Conservation (phyloP, 164 flowering plant genomes). For the Magnolia changhungtana region DNA sequence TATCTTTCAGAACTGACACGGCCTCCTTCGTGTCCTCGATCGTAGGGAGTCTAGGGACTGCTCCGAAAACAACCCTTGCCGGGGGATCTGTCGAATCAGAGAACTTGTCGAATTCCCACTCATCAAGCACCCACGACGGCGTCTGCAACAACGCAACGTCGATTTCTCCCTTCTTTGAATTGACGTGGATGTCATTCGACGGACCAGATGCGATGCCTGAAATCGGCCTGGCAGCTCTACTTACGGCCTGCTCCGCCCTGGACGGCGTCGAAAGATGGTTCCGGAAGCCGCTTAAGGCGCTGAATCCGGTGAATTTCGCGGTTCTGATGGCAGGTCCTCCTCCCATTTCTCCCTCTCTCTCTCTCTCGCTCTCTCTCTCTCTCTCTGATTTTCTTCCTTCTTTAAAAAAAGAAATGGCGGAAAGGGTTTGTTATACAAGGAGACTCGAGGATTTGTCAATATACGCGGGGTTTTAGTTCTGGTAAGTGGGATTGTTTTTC, state of each 20-base stretch:
- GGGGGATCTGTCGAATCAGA: conserved; percentile 21
- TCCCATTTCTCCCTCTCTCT: conserved; percentile 1
- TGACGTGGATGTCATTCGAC: conserved; percentile 1
- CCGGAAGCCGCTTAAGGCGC: conserved; percentile 27
- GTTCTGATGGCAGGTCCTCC: conserved; percentile 7
- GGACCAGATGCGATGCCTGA: conserved; percentile 21
- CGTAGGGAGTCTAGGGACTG: conserved; percentile 52
- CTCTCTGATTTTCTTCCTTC: too few relatives aligned
- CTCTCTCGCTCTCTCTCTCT: too few relatives aligned
- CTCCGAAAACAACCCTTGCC: conserved; percentile 62
- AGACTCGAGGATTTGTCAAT: too few relatives aligned
- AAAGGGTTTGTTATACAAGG: too few relatives aligned
- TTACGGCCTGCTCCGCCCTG: conserved; percentile 25
- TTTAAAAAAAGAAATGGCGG: too few relatives aligned
- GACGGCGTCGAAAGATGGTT: conserved; percentile 17
- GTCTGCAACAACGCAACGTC: conserved; percentile 19
- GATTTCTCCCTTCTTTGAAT: neutral
- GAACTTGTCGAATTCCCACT: conserved; percentile 46
- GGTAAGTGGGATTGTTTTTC: too few relatives aligned
- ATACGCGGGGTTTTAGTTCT: too few relatives aligned
- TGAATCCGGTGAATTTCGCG: conserved; percentile 42
- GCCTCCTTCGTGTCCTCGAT: conserved; percentile 67
- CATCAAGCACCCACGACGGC: conserved; percentile 47
- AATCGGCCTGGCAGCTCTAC: conserved; percentile 20
- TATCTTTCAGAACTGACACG: conserved; percentile 58